A percentile compares a stretch with the other conserved stretches of the same genome.
phyloP scores from a whole-genome alignment of 768 basidiomycete genomes.

The Chalciporus piperatus region DNA sequence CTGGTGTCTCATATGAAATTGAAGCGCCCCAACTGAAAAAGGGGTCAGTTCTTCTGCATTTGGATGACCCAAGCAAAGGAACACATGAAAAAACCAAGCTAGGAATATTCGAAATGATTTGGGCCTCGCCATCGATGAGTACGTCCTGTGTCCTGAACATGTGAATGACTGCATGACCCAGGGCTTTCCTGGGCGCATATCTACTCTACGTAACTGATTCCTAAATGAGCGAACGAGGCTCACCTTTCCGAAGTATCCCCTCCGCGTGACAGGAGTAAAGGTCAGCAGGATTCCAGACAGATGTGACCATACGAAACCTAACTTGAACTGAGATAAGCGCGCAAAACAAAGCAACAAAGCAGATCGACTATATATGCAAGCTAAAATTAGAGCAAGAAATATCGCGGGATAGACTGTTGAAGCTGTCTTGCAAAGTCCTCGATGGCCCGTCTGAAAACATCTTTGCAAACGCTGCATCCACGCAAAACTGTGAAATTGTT shows the following conservation, averaged over 20 bases:
- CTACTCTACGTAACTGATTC: too few relatives aligned
- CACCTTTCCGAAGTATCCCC: too few relatives aligned
- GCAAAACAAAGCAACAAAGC: background rate
- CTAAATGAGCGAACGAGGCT: too few relatives aligned
- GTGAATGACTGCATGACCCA: too few relatives aligned
- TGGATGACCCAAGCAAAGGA: background rate
- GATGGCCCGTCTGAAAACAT: background rate
- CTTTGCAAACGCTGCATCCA: background rate
- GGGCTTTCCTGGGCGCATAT: too few relatives aligned
- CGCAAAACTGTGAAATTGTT: background rate
- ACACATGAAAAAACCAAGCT: background rate
- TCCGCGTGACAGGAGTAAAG: too few relatives aligned
- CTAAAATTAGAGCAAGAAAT: constrained; percentile 15
- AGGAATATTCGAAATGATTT: too few relatives aligned
- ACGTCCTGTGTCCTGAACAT: too few relatives aligned
- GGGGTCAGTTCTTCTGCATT: constrained; percentile 1
- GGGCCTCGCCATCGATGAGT: too few relatives aligned
- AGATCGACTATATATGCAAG: background rate
- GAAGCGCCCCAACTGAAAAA: background rate
- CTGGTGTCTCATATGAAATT: background rate
- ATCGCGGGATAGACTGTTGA: constrained; percentile 10
- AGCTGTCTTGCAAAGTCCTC: constrained; percentile 1
- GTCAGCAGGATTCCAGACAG: background rate
- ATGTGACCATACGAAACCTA: background rate
- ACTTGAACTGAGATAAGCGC: background rate